Evolutionary conservation across 768 basidiomycete species (phyloP), one percentile per base, ranked within the genome.

Genomic region (Tremella mesenterica): DNA sequence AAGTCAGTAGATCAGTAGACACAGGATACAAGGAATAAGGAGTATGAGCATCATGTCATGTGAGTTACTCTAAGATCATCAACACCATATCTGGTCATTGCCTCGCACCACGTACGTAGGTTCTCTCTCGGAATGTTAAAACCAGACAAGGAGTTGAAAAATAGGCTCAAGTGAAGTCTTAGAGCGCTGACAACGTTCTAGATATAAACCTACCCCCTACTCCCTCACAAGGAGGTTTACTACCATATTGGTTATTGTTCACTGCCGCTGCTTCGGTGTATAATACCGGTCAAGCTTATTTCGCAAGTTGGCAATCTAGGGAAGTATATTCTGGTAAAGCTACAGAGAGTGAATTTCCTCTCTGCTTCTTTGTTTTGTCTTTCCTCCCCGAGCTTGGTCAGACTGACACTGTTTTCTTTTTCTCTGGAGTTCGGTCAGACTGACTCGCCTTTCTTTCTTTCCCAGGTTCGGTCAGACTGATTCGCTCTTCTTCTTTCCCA

Each of bases 211-310:
- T 57, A 6, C 52, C 64, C 44, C 61, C 72, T 9, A 75, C 81
- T 44, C 75, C 77, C 13, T 75, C 76, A 7, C 25, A 57, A 1
- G 63, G 61, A 1, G 92, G 91, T 26, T 78, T 80, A 67, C 80
- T 99, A 8, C 88, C 89, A 1, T 79, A 82, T 71, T 96, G 91
- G 90, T 85, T 90, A 73, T 80, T 95, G 48, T 63, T 92, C 56
- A 81, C 91, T 31, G 81, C 88, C 31, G 75, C 78, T 20, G 79
- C 83, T 47, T 87, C 89, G 14, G 53, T 89, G 25, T 87, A 93
- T 78, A 97, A 97, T 77, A 81, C 83, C 1, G 64, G 62, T 2
- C 89, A 95, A 72, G 92, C 86, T 74, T 85, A 88, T 64, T 59
- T 78, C 29, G 89, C 86, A 0, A 78, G 86, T 47, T 83, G 81